Conservation (phyloP, 495 filamentous ascomycete species). For the Mytilinidion resinicola region DNA sequence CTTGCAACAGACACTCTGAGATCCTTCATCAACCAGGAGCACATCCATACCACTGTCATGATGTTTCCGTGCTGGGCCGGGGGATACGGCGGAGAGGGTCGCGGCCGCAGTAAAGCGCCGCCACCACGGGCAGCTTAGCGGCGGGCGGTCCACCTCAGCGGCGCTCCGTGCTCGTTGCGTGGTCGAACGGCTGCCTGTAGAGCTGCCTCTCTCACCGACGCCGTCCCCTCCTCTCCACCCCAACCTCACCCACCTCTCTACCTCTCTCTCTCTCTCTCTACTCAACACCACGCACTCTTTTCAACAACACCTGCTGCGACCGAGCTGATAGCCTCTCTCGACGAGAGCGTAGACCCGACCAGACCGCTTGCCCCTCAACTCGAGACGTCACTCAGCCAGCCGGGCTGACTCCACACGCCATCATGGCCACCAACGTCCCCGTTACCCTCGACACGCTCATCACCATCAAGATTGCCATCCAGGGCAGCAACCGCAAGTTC, state of each 20-base stretch:
- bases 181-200: not conserved
- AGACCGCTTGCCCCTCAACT: not conserved
- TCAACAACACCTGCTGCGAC: too few species aligned
- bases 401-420: slow-evolving; percentile 6
- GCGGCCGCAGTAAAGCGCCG: too few species aligned
- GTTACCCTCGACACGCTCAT: slow-evolving; percentile 68
- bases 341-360: not conserved
- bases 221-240: slow-evolving; percentile 1
- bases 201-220: not conserved
- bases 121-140: too few species aligned
- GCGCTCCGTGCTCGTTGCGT: too few species aligned
- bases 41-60: too few species aligned
- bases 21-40: too few species aligned
- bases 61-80: too few species aligned
- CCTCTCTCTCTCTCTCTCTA: not conserved
- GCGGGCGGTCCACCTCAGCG: too few species aligned
- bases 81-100: too few species aligned
- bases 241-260: not conserved
- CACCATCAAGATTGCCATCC: slow-evolving; percentile 74
- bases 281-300: not conserved
- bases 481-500: slow-evolving; percentile 69
- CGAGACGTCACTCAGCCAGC: slow-evolving; percentile 17
- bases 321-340: not conserved
- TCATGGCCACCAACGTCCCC: slow-evolving; percentile 49
- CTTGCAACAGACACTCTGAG: too few species aligned